Base-by-base conservation (phyloP, 2,329 filamentous ascomycete genomes). In the Dactylella cylindrospora region DNA sequence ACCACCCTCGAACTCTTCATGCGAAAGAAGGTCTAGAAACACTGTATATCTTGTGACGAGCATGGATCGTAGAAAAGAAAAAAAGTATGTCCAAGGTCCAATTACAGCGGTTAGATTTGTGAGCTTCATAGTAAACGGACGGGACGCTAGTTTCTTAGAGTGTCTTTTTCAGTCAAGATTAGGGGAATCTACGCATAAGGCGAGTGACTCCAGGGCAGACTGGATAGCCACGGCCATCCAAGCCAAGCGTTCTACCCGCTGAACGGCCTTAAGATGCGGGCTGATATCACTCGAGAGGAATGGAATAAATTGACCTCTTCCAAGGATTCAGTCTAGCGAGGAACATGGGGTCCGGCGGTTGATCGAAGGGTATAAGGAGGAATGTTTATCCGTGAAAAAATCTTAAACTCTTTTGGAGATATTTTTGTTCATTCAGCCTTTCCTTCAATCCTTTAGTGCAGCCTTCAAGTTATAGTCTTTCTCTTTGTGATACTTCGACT, bases 281-380 rank as follows among this genome's bases (percentile, higher is more conserved):
- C 41, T 57, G 52, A 57, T 57, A 57, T 57, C 52, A 50, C 52
- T 57, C 40, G 52, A 36, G 44, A 49, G 50, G 52, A 57, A 43
- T 32, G 43, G 38, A 57, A 50, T 57, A 43, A 25, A 40, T 40
- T 40, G 40, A 45, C 36, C 19, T 20, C 20, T 28, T 35, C 23
- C 19, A 57, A 23, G 44, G 35, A 19, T 25, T 15, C 23, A 38
- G 43, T 43, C 43, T 40, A 44, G 44, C 52, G 44, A 57, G 29
- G 19, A n/a, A n/a, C 25, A 17, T 29, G 29, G n/a, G 20, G 22
- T 33, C 31, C 44, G 44, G 52, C 52, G 52, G 52, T 41, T 57
- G 32, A 46, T n/a, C 13, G 31, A 38, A 49, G 47, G 38, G 28
- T 33, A 25, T 22, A 31, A 45, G n/a, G 41, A 22, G 40, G 17